Evolutionary conservation across 2,329 filamentous ascomycete species (phyloP), one percentile per base, ranked within the genome.

Genomic region (Macroventuria anomochaeta): DNA sequence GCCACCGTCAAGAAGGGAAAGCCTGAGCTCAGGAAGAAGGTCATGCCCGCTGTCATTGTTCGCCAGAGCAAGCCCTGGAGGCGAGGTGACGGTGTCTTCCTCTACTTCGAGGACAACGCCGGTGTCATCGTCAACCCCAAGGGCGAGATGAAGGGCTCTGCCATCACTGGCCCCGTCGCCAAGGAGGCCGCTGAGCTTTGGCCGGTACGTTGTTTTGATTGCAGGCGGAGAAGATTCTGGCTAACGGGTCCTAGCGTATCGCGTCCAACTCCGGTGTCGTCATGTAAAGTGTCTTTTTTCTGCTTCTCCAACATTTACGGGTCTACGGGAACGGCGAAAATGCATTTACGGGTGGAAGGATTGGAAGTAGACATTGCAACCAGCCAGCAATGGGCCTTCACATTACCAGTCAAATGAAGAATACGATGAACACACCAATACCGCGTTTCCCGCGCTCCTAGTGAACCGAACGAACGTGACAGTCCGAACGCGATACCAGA

Each of bases 1-100:
- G 93, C 93, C 69, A 97, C 95, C 70, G 95, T 97, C 84, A 97
- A 99, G 91, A 97, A 99, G 91, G 95, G 96, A 84, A 99, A 99
- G 91, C 96, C 96, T 65, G 96, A 99, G 84, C 85, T 99, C 77
- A 88, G 96, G 82, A 99, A 99, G 91, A 99, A 99, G 90, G 95
- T 99, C 81, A 96, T 99, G 92, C 95, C 95, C 72, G 95, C 95
- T 76, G 93, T 99, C 78, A 95, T 99, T 77, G 93, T 97, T 79
- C 86, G 95, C 80, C 95, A 97, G 85, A 90, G 89, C 85, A 99
- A 99, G 89, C 95, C 95, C 75, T 99, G 95, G 95, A 93, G 95
- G 87, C 89, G 95, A 80, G 90, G 90, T 72, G 95, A 99, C 80
- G 96, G 95, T 82, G 90, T 97, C 76, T 99, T 91, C 87, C 88